Base-by-base conservation (phyloP, 352 stramenopile genomes). In the Pythium guiyangense region DNA sequence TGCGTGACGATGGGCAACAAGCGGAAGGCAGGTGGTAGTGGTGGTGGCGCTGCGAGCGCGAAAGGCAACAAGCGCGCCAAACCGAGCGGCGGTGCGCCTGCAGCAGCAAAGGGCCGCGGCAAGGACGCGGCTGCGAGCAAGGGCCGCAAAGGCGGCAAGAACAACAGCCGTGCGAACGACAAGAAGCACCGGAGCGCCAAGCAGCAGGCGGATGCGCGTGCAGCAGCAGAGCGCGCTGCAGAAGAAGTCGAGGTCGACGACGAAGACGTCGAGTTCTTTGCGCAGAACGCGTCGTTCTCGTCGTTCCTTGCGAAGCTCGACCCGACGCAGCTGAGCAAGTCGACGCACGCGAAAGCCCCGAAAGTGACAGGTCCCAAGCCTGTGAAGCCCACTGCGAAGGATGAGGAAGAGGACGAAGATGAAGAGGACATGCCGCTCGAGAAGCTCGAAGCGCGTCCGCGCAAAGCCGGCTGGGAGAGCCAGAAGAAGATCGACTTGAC, bases 261-360 rank as follows among this genome's bases (percentile, higher is more conserved):
- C 3, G 79, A 90, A 10, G 85, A 95, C 53, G 65, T 92, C 52
- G 81, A 74, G 43, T 92, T 93, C 62, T 90, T 88, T 52, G 81
- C 86, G 40, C 70, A 75, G 44, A 88, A 95, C 54, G 64, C 63
- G n/a, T 56, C 70, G 45, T 90, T 81, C 46, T 85, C 81, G 50
- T 80, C 69, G 14, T 95, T 95, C 59, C 55, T 95, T 43, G 68
- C 77, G 29, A 82, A 84, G n/a, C 90, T 95, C 79, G 81, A 95
- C 63, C 47, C 70, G 29, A 85, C 84, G 58, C 66, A 74, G 43
- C 56, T 93, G 56, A 79, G 56, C 39, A 84, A 87, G 49, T 57
- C 78, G 20, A 46, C 68, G 59, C 48, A 67, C 58, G 62, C 78
- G 45, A 79, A 86, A 66, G 66, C 56, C 51, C 58, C 18, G 15